A percentile compares a stretch with the other conserved stretches of the same genome.
Conservation (phyloP, 345 rosid genomes). For the Hevea brasiliensis region DNA sequence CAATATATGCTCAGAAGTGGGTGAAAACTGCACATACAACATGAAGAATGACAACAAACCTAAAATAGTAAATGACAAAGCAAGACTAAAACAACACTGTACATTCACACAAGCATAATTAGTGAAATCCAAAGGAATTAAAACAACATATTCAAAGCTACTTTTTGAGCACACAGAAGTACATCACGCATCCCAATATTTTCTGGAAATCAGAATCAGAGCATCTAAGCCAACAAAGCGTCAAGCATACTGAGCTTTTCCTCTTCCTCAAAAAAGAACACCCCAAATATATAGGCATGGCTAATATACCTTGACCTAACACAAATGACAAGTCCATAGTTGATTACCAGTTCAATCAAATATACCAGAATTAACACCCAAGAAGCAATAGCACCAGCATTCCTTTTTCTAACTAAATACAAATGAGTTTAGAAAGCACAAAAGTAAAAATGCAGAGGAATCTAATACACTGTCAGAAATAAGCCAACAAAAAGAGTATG, state of each 20-base stretch:
- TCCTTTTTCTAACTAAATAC: not conserved
- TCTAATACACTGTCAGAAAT: not conserved
- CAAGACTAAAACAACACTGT: not conserved
- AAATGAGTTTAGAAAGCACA: not conserved
- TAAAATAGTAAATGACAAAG: not conserved
- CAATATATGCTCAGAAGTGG: conserved; percentile 89
- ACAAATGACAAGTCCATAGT: not conserved
- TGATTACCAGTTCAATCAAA: not conserved
- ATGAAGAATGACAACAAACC: conserved; percentile 4
- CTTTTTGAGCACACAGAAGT: not conserved
- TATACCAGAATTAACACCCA: conserved; percentile 4
- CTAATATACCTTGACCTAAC: not conserved
- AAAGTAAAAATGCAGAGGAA: not conserved
- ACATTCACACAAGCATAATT: not conserved
- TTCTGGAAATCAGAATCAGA: not conserved
- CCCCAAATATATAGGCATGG: not conserved
- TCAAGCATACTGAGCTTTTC: not conserved
- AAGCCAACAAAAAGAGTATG: not conserved
- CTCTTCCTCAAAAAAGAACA: not conserved
- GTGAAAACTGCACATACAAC: conserved; percentile 79
- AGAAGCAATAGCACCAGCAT: not conserved
- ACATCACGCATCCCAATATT: not conserved
- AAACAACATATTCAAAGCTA: no score
- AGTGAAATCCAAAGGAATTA: no score
- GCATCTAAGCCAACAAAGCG: not conserved